Evolutionary conservation across 169 alveolate genomes (phyloP).

Genomic region (Plasmodium falciparum): DNA sequence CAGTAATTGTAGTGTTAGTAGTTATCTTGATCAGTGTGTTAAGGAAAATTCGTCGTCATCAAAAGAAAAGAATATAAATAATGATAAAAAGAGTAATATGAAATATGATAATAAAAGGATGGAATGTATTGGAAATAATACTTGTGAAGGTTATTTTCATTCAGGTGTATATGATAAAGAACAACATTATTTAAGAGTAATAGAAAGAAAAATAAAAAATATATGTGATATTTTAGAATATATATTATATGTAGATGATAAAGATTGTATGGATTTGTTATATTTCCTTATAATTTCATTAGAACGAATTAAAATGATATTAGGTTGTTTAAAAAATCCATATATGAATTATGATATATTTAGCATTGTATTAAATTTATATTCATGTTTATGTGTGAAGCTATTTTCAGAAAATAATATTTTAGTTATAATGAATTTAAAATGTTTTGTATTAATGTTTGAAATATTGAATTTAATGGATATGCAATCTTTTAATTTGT

Average conservation of each 20-base stretch:
- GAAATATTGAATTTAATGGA: constrained; percentile 33
- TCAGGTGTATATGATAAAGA: background rate
- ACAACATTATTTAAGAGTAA: background rate
- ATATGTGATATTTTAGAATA: constrained; percentile 12
- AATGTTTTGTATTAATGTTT: constrained; percentile 57
- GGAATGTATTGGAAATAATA: too few relatives aligned
- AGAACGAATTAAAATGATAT: constrained; percentile 7
- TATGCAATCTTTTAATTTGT: constrained; percentile 30
- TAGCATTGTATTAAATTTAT: constrained; percentile 41
- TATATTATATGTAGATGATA: constrained; percentile 30
- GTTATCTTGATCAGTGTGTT: too few relatives aligned
- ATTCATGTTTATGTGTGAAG: constrained; percentile 56
- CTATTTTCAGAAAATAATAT: constrained; percentile 30
- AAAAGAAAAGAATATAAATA: too few relatives aligned
- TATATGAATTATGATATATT: constrained; percentile 20
- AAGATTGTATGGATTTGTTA: constrained; percentile 36
- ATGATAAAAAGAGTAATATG: too few relatives aligned
- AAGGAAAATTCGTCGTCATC: too few relatives aligned
- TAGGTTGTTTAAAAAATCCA: constrained; percentile 1
- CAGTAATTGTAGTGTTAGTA: too few relatives aligned
- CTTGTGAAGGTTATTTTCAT: background rate
- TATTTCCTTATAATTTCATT: constrained; percentile 17
- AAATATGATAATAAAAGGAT: too few relatives aligned
- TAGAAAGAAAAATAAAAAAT: constrained; percentile 12
- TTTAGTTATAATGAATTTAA: constrained; percentile 27